Conservation (phyloP, 371 early-diverging fungal genomes). For the Choanephora cucurbitarum region DNA sequence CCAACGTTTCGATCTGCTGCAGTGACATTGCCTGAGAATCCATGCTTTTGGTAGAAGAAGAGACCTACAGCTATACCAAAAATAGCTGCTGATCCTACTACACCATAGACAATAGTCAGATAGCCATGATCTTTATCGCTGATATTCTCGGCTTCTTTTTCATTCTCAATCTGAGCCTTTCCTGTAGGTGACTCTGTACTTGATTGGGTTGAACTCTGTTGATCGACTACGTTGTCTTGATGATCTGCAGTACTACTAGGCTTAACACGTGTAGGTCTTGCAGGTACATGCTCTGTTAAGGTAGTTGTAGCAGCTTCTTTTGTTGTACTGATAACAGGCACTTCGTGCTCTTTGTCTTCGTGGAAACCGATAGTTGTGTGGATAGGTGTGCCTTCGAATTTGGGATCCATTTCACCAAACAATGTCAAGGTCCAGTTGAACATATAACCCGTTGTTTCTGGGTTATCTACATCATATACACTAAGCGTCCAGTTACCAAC, state of each 20-base stretch:
- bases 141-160: neutral
- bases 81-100: slow-evolving; percentile 20
- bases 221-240: neutral
- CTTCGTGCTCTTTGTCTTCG: slow-evolving; percentile 19
- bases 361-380: slow-evolving; percentile 15
- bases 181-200: neutral
- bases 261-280: slow-evolving; percentile 31
- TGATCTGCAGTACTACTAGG: neutral
- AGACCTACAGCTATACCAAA: slow-evolving; percentile 22
- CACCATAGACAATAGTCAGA: slow-evolving; percentile 16
- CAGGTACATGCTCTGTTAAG: slow-evolving; percentile 14
- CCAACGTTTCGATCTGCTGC: slow-evolving; percentile 1
- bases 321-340: slow-evolving; percentile 2
- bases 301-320: slow-evolving; percentile 3
- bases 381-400: slow-evolving; percentile 32
- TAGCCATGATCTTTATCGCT: neutral
- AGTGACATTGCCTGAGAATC: slow-evolving; percentile 4
- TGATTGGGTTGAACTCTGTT: neutral
- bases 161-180: neutral
- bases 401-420: slow-evolving; percentile 61
- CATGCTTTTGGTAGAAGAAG: slow-evolving; percentile 17
- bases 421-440: slow-evolving; percentile 70
- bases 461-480: slow-evolving; percentile 57
- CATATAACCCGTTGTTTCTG: slow-evolving; percentile 45
- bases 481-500: slow-evolving; percentile 83